Conservation (phyloP, 306 rosid genomes). For the Sicyos baderoa region DNA sequence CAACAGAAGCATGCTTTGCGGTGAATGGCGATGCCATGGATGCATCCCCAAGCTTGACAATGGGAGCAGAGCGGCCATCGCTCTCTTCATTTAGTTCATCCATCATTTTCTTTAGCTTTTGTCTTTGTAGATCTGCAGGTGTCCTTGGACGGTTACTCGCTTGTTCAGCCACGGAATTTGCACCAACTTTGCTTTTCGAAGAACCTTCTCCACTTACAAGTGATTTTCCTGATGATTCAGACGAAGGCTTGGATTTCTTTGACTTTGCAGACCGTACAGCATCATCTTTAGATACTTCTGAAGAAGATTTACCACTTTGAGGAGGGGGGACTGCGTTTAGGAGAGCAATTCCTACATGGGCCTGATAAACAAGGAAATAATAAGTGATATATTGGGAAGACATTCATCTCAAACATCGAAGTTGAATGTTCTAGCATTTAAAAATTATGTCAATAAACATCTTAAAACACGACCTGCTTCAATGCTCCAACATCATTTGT, state of each 20-base stretch:
- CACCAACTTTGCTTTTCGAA: conserved; percentile 43
- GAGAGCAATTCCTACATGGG: conserved; percentile 90
- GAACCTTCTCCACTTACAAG: conserved; percentile 52
- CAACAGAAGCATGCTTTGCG: conserved; percentile 93
- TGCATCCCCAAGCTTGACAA: conserved; percentile 97
- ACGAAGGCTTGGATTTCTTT: conserved; percentile 56
- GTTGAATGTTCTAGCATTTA: conserved; percentile 1
- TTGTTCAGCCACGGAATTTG: conserved; percentile 39
- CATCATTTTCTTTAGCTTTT: conserved; percentile 82
- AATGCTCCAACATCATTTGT: conserved; percentile 98
- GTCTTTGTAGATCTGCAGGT: conserved; percentile 63
- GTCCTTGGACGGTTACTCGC: conserved; percentile 48
- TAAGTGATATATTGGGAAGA: neutral
- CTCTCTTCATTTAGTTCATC: conserved; percentile 95
- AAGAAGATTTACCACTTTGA: conserved; percentile 40
- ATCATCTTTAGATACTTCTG: conserved; percentile 55
- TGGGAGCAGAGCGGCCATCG: conserved; percentile 75
- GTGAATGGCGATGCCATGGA: conserved; percentile 99
- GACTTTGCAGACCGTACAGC: conserved; percentile 44
- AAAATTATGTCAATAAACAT: neutral
- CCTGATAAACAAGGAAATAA: conserved; percentile 38
- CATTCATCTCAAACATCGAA: neutral
- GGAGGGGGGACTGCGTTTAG: conserved; percentile 74
- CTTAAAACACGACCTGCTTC: conserved; percentile 55
- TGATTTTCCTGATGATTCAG: conserved; percentile 50